A percentile compares a stretch with the other conserved stretches of the same genome.
These are phyloP conservation scores for Eutrema salsugineum DNA, from an alignment of 441 rosid genomes.

Conservation along the genomic window DNA sequence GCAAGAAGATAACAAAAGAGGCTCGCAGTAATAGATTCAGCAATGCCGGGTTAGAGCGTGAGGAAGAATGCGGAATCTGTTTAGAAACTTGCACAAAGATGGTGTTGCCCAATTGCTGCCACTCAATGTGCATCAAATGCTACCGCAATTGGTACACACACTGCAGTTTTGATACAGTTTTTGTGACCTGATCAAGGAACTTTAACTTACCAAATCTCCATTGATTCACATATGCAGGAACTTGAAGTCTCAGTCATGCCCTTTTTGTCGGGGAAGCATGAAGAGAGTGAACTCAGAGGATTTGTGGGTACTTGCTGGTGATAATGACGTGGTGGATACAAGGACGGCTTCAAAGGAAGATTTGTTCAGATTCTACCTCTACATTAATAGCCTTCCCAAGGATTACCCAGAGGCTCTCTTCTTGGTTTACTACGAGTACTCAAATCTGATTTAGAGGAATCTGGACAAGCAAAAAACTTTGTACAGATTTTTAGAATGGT, in stretches of 20 bases:
- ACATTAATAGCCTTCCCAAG: conserved; percentile 78
- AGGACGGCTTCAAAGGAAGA: conserved; percentile 69
- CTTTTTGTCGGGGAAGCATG: conserved; percentile 93
- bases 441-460: conserved; percentile 30
- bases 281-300: conserved; percentile 97
- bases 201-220: neutral
- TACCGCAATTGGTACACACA: conserved; percentile 73
- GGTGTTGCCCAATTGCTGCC: conserved; percentile 94
- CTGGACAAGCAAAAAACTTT: conserved; percentile 12
- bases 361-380: conserved; percentile 76
- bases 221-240: conserved; percentile 52
- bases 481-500: conserved; percentile 30
- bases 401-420: conserved; percentile 85
- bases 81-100: conserved; percentile 92
- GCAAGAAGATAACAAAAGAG: conserved; percentile 45
- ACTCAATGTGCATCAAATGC: conserved; percentile 99
- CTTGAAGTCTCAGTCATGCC: conserved; percentile 90
- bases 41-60: conserved; percentile 63
- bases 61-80: conserved; percentile 97
- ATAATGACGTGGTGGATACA: conserved; percentile 75
- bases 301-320: conserved; percentile 94
- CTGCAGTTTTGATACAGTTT: neutral
- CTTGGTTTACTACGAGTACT: conserved; percentile 82
- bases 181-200: neutral
- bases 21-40: conserved; percentile 43